phyloP scores from a whole-genome alignment of 192 early-diverging fungal genomes.

The Backusella luteola region DNA sequence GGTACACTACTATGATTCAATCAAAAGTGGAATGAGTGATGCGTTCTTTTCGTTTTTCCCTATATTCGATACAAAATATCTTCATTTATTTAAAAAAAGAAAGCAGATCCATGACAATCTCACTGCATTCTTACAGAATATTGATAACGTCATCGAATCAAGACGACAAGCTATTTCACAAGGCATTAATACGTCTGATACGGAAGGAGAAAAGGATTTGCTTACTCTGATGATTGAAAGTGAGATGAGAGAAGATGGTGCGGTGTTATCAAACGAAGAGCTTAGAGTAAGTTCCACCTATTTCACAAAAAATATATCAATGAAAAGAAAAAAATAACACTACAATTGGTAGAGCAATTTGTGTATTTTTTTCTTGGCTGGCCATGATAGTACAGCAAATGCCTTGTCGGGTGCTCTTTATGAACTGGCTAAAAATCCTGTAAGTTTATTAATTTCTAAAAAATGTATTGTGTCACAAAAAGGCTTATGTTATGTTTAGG shows the following conservation, averaged over 20 bases:
- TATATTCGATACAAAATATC: conserved; percentile 38
- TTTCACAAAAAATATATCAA: neutral
- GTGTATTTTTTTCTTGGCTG: neutral
- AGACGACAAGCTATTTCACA: neutral
- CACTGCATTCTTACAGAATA: conserved; percentile 2
- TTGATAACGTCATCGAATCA: conserved; percentile 14
- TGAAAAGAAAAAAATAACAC: neutral
- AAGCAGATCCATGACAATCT: conserved; percentile 8
- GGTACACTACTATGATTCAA: conserved; percentile 45
- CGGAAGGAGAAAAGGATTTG: conserved; percentile 31
- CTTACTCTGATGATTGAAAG: conserved; percentile 33
- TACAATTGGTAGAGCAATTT: conserved; percentile 3
- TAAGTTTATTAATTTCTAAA: neutral
- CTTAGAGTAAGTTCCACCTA: conserved; percentile 19
- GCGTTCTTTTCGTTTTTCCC: conserved; percentile 54
- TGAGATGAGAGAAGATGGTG: neutral
- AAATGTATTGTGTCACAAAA: neutral
- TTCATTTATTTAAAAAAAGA: conserved; percentile 12
- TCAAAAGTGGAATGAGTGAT: conserved; percentile 44
- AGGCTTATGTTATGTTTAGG: neutral
- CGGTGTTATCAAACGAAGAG: conserved; percentile 11
- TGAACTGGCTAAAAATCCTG: conserved; percentile 45
- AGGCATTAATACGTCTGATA: neutral
- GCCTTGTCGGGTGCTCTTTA: conserved; percentile 46
- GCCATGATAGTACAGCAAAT: conserved; percentile 58